phyloP scores from a whole-genome alignment of 352 stramenopile genomes.

The Phytopythium mirpurense region DNA sequence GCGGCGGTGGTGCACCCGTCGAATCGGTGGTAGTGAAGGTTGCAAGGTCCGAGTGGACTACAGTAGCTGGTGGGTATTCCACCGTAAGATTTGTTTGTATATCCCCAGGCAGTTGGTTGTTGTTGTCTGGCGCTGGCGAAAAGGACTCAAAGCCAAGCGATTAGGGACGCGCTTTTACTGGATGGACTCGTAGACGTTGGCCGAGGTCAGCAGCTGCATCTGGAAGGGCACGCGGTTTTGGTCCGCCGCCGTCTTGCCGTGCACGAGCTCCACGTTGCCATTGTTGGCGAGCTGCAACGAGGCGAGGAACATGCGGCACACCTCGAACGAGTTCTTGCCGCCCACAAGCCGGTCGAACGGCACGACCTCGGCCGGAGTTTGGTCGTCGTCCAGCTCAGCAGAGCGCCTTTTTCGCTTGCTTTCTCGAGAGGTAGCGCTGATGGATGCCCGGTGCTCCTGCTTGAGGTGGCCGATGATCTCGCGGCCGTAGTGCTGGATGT shows the following conservation, averaged over 20 bases:
- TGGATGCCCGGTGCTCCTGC: slow-evolving; percentile 21
- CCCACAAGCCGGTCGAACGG: slow-evolving; percentile 54
- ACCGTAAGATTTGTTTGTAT: no score
- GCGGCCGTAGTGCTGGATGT: slow-evolving; percentile 67
- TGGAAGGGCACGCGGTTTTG: slow-evolving; percentile 53
- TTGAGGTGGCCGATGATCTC: slow-evolving; percentile 54
- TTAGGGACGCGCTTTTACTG: slow-evolving; percentile 17
- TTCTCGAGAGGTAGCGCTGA: slow-evolving; percentile 12
- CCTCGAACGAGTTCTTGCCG: slow-evolving; percentile 61
- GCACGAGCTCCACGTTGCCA: slow-evolving; percentile 80
- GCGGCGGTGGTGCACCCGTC: no score
- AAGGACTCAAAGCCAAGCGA: no score
- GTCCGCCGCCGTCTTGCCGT: slow-evolving; percentile 58
- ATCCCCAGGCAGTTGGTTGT: no score
- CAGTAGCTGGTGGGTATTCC: no score
- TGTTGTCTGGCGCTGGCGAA: no score
- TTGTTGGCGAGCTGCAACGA: slow-evolving; percentile 90
- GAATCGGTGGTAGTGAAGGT: no score
- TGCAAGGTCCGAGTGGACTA: no score
- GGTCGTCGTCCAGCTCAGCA: slow-evolving; percentile 11
- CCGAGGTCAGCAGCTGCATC: slow-evolving; percentile 61
- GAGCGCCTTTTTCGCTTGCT: slow-evolving; percentile 26
- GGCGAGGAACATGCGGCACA: slow-evolving; percentile 88
- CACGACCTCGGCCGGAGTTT: slow-evolving; percentile 18
- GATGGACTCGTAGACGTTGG: slow-evolving; percentile 56